Evolutionary conservation across 2,329 filamentous ascomycete genomes (phyloP).

Genomic region (Dactylellina cionopaga): DNA sequence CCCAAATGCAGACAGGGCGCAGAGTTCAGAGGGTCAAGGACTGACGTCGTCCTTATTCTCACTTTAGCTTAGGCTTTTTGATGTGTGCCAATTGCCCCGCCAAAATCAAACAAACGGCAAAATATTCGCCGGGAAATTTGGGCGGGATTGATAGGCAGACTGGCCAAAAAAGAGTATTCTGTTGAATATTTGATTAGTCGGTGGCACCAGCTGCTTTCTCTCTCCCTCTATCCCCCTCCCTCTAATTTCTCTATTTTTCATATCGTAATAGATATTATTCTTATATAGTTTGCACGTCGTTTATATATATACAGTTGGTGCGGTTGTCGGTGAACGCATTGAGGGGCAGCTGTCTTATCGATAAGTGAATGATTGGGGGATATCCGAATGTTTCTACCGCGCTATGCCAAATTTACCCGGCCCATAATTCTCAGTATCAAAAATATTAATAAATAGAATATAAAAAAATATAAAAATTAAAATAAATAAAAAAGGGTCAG

Average conservation of each 20-base stretch:
- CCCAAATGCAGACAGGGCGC: too few species aligned
- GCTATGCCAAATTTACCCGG: conserved; percentile 29
- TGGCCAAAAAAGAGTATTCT: neutral
- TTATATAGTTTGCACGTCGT: neutral
- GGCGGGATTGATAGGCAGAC: conserved; percentile 31
- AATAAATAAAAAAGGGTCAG: neutral
- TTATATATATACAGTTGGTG: too few species aligned
- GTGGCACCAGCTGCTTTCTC: too few species aligned
- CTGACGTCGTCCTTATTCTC: conserved; percentile 30
- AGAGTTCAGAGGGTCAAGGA: conserved; percentile 7
- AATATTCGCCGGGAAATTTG: neutral
- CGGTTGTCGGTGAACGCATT: neutral
- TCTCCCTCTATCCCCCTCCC: too few species aligned
- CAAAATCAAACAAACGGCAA: neutral
- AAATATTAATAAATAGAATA: too few species aligned
- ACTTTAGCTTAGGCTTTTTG: neutral
- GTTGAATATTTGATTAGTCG: neutral
- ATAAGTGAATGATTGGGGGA: conserved; percentile 1
- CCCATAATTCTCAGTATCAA: neutral
- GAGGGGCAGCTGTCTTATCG: conserved; percentile 46
- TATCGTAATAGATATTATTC: too few species aligned
- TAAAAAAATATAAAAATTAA: neutral
- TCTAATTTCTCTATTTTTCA: too few species aligned
- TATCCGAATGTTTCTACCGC: neutral
- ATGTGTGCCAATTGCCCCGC: neutral